Conservation (phyloP, 306 rosid genomes). For the Ammopiptanthus mongolicus region DNA sequence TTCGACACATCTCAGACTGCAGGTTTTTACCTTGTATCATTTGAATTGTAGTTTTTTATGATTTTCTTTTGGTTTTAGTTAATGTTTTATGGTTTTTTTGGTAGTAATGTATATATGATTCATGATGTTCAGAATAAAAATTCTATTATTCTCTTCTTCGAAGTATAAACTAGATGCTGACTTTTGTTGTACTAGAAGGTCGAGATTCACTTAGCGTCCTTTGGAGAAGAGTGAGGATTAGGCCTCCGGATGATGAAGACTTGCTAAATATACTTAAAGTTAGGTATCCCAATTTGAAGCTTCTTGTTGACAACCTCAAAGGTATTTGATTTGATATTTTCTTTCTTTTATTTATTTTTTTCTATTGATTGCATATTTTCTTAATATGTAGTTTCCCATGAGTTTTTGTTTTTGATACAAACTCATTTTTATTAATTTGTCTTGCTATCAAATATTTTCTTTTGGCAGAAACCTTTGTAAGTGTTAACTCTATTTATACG, state of each 20-base stretch:
- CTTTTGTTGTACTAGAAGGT: constrained; percentile 39
- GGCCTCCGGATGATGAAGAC: constrained; percentile 54
- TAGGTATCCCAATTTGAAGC: constrained; percentile 53
- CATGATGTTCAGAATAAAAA: background rate
- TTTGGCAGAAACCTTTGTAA: constrained; percentile 69
- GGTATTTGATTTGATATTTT: constrained; percentile 36
- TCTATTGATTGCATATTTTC: background rate
- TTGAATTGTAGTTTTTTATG: background rate
- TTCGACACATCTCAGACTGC: constrained; percentile 38
- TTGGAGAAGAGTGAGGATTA: constrained; percentile 80
- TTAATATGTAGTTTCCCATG: background rate
- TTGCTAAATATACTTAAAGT: constrained; percentile 54
- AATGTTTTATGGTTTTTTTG: background rate
- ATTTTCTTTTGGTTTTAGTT: background rate
- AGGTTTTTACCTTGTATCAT: constrained; percentile 39
- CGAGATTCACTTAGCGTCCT: constrained; percentile 53
- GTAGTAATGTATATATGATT: background rate
- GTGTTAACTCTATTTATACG: constrained; percentile 37
- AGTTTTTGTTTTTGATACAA: background rate
- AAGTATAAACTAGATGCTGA: background rate
- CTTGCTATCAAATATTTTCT: background rate
- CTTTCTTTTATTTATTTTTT: background rate
- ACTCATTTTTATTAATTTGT: background rate
- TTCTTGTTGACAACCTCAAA: constrained; percentile 45
- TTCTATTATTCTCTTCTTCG: background rate